Percentiles rank a stretch among this genome's conserved stretches.
phyloP scores from a whole-genome alignment of 129 eudicot genomes.

The Oenanthe sinensis region DNA sequence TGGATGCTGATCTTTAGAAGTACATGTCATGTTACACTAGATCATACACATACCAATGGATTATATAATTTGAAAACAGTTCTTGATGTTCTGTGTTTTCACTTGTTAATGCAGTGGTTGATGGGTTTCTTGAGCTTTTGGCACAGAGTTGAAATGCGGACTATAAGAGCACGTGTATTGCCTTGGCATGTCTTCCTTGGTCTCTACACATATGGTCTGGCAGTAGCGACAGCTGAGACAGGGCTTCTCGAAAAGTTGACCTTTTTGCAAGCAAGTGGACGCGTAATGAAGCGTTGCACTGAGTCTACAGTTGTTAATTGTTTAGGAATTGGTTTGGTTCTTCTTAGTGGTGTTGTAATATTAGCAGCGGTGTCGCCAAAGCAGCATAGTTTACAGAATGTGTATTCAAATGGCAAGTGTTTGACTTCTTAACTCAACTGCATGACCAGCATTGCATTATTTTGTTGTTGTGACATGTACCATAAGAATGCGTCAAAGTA shows the following conservation, averaged over 20 bases:
- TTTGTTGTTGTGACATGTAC: not conserved
- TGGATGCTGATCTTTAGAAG: not conserved
- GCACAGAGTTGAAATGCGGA: conserved; percentile 74
- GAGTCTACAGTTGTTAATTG: conserved; percentile 68
- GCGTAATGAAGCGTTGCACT: conserved; percentile 43
- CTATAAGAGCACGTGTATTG: conserved; percentile 38
- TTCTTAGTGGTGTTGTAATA: conserved; percentile 70
- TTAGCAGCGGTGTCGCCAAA: conserved; percentile 65
- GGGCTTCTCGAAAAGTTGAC: conserved; percentile 91
- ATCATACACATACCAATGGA: not conserved
- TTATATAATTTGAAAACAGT: not conserved
- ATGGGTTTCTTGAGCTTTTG: conserved; percentile 84
- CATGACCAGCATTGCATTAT: not conserved
- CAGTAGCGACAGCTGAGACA: conserved; percentile 81
- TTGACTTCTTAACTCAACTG: conserved; percentile 23
- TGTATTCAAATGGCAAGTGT: conserved; percentile 33
- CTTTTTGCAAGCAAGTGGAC: conserved; percentile 53
- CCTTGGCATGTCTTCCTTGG: conserved; percentile 96
- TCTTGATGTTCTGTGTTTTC: not conserved
- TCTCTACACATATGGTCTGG: conserved; percentile 78
- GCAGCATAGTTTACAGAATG: conserved; percentile 21
- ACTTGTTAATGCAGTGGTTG: conserved; percentile 59
- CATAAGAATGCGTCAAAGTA: not conserved
- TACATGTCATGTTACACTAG: not conserved
- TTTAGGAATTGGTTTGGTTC: conserved; percentile 73